Conservation (phyloP, 805 yeast species). For the Zygoascus tannicola region DNA sequence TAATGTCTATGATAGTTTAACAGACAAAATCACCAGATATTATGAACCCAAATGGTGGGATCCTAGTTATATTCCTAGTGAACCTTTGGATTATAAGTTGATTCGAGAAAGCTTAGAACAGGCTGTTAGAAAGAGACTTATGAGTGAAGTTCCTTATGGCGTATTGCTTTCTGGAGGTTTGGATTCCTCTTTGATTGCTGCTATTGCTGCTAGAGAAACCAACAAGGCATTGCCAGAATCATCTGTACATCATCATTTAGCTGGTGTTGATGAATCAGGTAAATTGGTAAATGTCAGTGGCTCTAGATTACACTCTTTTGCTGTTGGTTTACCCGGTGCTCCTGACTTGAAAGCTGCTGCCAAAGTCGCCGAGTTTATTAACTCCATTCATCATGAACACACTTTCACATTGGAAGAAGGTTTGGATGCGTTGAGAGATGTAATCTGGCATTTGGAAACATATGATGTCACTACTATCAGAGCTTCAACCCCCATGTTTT, state of each 20-base stretch:
- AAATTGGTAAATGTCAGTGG: conserved; percentile 54
- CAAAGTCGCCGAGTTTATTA: conserved; percentile 92
- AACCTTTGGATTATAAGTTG: conserved; percentile 59
- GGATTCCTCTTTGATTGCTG: conserved; percentile 91
- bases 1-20: conserved; percentile 85
- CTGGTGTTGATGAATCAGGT: conserved; percentile 90
- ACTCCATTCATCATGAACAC: conserved; percentile 96
- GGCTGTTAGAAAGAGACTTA: conserved; percentile 96
- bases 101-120: conserved; percentile 78
- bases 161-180: conserved; percentile 95
- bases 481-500: conserved; percentile 98
- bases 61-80: conserved; percentile 60
- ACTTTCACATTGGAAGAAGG: conserved; percentile 96
- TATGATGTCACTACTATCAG: conserved; percentile 97
- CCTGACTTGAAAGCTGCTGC: conserved; percentile 96
- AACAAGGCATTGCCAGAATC: conserved; percentile 63
- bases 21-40: conserved; percentile 80
- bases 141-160: conserved; percentile 99
- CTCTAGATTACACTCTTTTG: conserved; percentile 85
- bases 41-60: conserved; percentile 95
- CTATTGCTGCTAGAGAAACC: conserved; percentile 96
- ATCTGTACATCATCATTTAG: conserved; percentile 54
- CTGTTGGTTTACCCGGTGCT: conserved; percentile 94
- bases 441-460: conserved; percentile 91
- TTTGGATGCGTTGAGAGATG: conserved; percentile 89